Base-by-base conservation (phyloP, 176 grass and related monocot species). In the Triticum timopheevii region DNA sequence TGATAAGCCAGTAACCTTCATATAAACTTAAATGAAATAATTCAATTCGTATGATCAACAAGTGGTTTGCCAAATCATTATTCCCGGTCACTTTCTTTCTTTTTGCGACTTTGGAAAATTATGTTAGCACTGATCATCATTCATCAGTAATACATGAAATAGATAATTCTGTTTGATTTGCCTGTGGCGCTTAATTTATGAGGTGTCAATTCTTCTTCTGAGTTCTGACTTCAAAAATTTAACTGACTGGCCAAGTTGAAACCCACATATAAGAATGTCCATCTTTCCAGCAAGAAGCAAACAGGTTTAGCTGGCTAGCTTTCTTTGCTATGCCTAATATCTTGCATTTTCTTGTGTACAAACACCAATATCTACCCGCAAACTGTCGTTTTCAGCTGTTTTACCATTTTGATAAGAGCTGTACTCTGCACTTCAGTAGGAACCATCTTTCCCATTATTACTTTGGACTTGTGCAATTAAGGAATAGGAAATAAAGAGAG, bases 351-450 rank as follows among this genome's bases (percentile, higher is more conserved):
- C 19, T 35, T 28, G 39, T 36, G 30, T 4, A 7, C 8, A 33
- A 12, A n/a, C 23, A 22, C 2, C 23, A 39, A 78, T 72, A 17
- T 69, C 70, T 77, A 23, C 27, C 5, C 49, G 11, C 22, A 67
- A 15, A 22, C 10, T 76, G 17, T 77, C 17, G 7, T 47, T 61
- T 85, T 49, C 56, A 69, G 61, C 25, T 86, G 27, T 36, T 69
- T 80, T 88, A 49, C 59, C 42, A 31, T 66, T 74, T 44, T 89
- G 25, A 75, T 68, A 40, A 52, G 64, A 70, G 54, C n/a, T 77
- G 62, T 77, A 69, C 30, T 62, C 7, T 73, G 49, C 10, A 1
- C 30, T 23, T 13, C 50, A 39, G 63, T 65, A 40, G 78, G 54
- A 23, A 25, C 24, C 7, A 11, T 63, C 19, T 12, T 25, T 77